Evolutionary conservation across 768 basidiomycete species (phyloP).

Genomic region (Cystofilobasidium macerans): DNA sequence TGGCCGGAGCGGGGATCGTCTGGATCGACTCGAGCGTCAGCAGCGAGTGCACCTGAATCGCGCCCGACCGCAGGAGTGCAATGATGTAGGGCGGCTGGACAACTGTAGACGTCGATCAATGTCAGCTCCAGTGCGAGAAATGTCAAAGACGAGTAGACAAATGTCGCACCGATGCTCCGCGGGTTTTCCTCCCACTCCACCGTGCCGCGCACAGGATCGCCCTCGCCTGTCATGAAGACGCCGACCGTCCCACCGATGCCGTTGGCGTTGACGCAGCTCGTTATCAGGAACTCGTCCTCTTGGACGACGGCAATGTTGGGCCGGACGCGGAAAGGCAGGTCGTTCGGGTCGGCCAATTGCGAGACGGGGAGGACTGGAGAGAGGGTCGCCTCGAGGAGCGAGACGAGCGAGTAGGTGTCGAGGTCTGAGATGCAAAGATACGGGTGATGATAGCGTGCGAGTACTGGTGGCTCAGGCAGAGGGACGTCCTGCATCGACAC

Average conservation of each 20-base stretch:
- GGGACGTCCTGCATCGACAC: conserved; percentile 35
- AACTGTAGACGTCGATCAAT: too few relatives aligned
- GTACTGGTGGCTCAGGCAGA: conserved; percentile 33
- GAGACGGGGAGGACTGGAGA: conserved; percentile 14
- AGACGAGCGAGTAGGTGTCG: conserved; percentile 20
- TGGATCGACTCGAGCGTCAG: conserved; percentile 20
- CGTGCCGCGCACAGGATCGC: conserved; percentile 25
- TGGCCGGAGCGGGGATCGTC: conserved; percentile 8
- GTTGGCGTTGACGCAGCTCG: conserved; percentile 13
- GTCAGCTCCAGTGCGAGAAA: not conserved
- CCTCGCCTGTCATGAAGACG: conserved; percentile 22
- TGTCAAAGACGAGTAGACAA: not conserved
- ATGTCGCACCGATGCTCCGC: conserved; percentile 15
- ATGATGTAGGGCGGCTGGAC: conserved; percentile 24
- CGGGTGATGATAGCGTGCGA: conserved; percentile 27
- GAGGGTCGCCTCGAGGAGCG: conserved; percentile 7
- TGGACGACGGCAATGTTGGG: conserved; percentile 24
- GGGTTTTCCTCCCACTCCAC: conserved; percentile 23
- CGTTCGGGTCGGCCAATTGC: conserved; percentile 2
- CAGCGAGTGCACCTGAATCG: conserved; percentile 24
- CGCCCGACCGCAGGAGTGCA: conserved; percentile 15
- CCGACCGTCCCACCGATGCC: conserved; percentile 16
- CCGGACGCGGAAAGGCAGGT: not conserved
- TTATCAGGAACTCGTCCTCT: conserved; percentile 23
- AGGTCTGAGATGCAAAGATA: conserved; percentile 34